Evolutionary conservation across 1,139 yeast genomes (phyloP), one percentile per base, ranked within the genome.

Genomic region (Scheffersomyces parashehatae): DNA sequence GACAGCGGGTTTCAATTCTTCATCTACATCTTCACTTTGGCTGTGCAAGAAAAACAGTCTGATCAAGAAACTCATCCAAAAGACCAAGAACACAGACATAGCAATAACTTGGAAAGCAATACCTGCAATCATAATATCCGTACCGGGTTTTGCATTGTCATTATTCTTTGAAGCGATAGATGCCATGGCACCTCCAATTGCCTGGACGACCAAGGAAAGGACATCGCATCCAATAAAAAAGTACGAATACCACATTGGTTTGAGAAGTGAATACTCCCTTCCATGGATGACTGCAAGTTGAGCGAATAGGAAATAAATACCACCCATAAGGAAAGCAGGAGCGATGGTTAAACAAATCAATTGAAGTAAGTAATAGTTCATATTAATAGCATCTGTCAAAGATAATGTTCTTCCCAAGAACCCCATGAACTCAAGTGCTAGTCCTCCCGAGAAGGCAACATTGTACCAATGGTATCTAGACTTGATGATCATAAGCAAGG

Each of bases 321-420:
- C 97, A 4, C 87, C 97, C 90, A 88, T 87, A 42, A 88, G 74
- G 60, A 91, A 89, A 5, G 93, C 93, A 0, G 97, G 97, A 0
- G 90, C 93, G 41, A 90, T 68, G 0, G 96, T 88, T 48, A 89
- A 69, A 46, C 85, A 70, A 41, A 84, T 77, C 50, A 82, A 79
- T 62, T 90, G 96, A 50, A 83, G 64, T 42, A 88, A 63, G 59
- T 73, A 90, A 38, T 69, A 69, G 46, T 75, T 60, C 40, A 67
- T 49, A 39, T 66, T 59, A n/a, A 67, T 60, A 48, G 77, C 64
- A 47, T 69, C 67, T 3, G 76, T 62, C 39, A 79, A 62, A 9
- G 81, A 64, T 30, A 67, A 47, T 3, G 65, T 60, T 46, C 97
- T 68, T 5, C 88, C 90, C 36, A 80, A 62, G 55, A 85, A 89